Percentiles rank a stretch among this genome's conserved stretches.
Evolutionary conservation across 441 rosid species (phyloP).

Genomic region (Populus hybrid): DNA sequence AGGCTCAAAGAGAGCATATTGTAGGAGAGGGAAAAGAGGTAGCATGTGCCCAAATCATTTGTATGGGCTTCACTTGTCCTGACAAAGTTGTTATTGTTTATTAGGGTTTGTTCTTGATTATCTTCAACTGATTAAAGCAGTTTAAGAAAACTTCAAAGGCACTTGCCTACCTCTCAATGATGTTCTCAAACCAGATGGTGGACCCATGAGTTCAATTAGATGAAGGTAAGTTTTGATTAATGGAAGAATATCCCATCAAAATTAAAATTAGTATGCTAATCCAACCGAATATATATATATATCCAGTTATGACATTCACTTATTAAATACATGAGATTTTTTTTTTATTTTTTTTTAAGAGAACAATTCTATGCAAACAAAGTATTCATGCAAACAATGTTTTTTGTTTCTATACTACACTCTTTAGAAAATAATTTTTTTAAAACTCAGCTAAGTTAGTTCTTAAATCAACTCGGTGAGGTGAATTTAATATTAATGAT

Average conservation of each 20-base stretch:
- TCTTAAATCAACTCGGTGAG: too few relatives aligned
- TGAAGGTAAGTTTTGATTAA: background rate
- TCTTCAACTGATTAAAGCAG: constrained; percentile 22
- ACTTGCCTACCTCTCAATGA: background rate
- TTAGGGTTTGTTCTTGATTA: constrained; percentile 30
- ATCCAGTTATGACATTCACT: background rate
- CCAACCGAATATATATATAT: background rate
- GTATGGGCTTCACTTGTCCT: constrained; percentile 40
- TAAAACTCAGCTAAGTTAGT: too few relatives aligned
- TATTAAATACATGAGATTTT: background rate
- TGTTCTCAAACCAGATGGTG: background rate
- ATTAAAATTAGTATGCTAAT: background rate
- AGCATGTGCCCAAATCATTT: constrained; percentile 69
- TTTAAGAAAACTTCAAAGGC: constrained; percentile 3
- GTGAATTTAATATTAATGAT: too few relatives aligned
- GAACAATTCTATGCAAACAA: background rate
- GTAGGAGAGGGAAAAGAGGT: constrained; percentile 15
- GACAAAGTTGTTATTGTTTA: constrained; percentile 20
- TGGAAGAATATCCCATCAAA: background rate
- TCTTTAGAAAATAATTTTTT: too few relatives aligned
- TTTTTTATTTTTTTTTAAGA: too few relatives aligned
- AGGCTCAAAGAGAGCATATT: constrained; percentile 29
- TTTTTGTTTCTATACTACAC: too few relatives aligned
- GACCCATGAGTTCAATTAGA: background rate
- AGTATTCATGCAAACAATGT: too few relatives aligned